Evolutionary conservation across 23 red algal species (phyloP).

Genomic region (Gracilaria domingensis): DNA sequence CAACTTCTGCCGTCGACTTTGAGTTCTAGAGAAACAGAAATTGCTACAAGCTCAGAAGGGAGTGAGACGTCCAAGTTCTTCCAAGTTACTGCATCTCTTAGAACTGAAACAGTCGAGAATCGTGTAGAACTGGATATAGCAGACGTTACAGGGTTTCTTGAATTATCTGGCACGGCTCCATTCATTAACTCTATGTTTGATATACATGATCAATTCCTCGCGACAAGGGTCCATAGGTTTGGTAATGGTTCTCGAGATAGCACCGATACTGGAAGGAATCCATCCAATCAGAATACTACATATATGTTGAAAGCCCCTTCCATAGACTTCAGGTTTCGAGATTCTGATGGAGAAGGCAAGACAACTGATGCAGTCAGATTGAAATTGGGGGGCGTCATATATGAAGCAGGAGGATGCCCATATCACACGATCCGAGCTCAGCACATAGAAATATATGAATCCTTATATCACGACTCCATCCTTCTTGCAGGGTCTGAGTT

Average conservation of each 20-base stretch:
- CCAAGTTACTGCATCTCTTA: neutral
- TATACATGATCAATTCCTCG: neutral
- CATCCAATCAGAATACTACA: neutral
- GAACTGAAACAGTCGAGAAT: neutral
- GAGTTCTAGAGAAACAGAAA: neutral
- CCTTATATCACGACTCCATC: neutral
- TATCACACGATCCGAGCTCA: conserved; percentile 10
- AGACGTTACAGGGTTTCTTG: conserved; percentile 1
- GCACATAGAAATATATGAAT: conserved; percentile 2
- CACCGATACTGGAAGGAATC: neutral
- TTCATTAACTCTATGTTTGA: neutral
- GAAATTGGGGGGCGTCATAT: neutral
- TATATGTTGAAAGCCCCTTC: neutral
- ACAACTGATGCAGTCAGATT: neutral
- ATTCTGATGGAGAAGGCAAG: neutral
- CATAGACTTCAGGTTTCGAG: conserved; percentile 12
- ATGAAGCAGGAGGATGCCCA: neutral
- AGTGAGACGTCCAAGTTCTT: neutral
- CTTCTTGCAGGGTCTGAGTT: neutral
- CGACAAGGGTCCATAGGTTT: neutral
- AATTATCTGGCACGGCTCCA: neutral
- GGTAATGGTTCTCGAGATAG: neutral
- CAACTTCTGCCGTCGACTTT: neutral
- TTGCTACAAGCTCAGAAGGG: neutral
- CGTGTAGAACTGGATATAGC: neutral